Conservation (phyloP, 2,329 filamentous ascomycete species). For the Colletotrichum sp. region DNA sequence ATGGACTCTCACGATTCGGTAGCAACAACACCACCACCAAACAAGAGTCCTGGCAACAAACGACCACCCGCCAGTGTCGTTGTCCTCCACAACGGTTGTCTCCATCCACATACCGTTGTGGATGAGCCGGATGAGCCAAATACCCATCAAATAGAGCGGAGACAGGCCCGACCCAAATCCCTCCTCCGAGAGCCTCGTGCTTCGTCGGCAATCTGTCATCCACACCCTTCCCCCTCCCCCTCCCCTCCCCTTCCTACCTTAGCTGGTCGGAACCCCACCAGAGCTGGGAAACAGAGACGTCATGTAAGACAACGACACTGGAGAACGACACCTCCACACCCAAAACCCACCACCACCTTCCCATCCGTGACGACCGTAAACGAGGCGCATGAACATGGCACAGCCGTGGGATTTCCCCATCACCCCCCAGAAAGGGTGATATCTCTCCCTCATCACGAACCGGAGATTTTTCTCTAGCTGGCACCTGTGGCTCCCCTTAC, state of each 20-base stretch:
- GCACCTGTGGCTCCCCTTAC: neutral
- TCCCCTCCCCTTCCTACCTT: neutral
- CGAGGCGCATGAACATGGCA: constrained; percentile 14
- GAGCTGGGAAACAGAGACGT: neutral
- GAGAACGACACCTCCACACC: neutral
- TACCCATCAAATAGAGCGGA: neutral
- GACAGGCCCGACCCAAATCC: neutral
- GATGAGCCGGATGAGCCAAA: neutral
- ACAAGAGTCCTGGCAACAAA: neutral
- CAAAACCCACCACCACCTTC: neutral
- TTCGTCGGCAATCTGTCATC: neutral
- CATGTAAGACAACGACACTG: constrained; percentile 11
- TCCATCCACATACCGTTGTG: neutral
- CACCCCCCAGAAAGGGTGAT: neutral
- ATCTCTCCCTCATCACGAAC: neutral
- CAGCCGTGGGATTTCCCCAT: neutral
- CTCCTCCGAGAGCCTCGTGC: neutral
- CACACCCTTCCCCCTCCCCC: neutral
- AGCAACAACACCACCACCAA: neutral
- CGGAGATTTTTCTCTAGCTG: neutral
- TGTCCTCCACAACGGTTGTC: neutral
- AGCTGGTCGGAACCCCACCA: neutral
- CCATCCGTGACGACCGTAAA: neutral
- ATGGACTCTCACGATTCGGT: neutral
- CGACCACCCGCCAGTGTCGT: neutral